Conservation (phyloP, 148 eudicot species). For the Rhododendron henanense region DNA sequence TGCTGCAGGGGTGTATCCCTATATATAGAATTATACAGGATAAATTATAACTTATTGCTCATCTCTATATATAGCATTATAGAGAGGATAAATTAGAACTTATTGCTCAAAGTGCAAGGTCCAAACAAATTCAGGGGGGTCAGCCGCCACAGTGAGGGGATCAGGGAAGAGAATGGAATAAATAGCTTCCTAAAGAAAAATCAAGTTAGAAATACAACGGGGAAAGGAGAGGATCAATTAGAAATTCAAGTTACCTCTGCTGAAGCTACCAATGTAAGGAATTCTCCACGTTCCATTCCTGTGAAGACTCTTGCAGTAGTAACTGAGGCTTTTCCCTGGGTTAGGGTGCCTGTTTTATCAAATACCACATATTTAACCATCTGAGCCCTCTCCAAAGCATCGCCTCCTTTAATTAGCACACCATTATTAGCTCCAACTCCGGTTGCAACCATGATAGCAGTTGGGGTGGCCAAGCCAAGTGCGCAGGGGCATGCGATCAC, state of each 20-base stretch:
- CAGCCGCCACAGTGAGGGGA: not conserved
- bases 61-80: not conserved
- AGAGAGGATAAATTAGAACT: not conserved
- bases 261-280: conserved; percentile 92
- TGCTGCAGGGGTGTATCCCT: not conserved
- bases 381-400: conserved; percentile 96
- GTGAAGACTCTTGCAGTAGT: conserved; percentile 70
- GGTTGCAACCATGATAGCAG: conserved; percentile 99
- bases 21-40: not conserved
- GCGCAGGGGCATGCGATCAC: conserved; percentile 99
- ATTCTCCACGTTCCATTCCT: conserved; percentile 88
- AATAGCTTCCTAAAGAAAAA: not conserved
- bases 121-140: not conserved
- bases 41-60: not conserved
- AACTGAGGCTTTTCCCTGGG: conserved; percentile 92
- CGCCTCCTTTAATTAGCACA: conserved; percentile 94
- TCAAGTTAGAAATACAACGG: not conserved
- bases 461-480: conserved; percentile 97
- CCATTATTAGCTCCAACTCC: conserved; percentile 98
- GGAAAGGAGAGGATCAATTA: not conserved
- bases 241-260: conserved; percentile 64
- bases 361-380: conserved; percentile 81
- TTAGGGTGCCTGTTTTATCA: conserved; percentile 96
- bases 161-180: not conserved
- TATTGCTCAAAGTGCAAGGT: not conserved